A percentile compares a stretch with the other conserved stretches of the same genome.
These are phyloP conservation scores for Logfia minima DNA, from an alignment of 129 eudicot species.

Conservation along the genomic window DNA sequence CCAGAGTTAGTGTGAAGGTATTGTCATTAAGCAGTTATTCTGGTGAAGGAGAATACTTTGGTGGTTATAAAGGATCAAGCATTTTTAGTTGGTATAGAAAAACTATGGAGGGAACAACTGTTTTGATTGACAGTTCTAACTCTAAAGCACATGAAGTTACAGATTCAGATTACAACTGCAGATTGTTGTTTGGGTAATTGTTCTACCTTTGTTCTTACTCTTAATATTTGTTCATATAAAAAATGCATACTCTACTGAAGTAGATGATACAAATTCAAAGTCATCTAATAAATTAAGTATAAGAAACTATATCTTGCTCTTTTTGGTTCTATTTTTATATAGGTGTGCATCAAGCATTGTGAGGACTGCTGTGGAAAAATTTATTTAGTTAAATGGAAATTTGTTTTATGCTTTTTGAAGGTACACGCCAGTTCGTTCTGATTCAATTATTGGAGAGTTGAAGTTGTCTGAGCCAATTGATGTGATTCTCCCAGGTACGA, in stretches of 20 bases:
- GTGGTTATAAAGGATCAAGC: constrained; percentile 94
- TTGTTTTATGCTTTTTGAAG: constrained; percentile 43
- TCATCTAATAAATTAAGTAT: neutral
- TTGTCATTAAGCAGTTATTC: constrained; percentile 46
- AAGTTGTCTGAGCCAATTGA: constrained; percentile 74
- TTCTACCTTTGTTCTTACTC: constrained; percentile 18
- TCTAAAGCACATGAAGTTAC: constrained; percentile 77
- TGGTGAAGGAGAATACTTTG: constrained; percentile 92
- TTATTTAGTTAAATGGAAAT: neutral
- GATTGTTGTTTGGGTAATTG: constrained; percentile 80
- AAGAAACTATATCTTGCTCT: neutral
- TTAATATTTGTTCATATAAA: neutral
- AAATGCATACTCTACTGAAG: neutral
- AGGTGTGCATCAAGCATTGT: too few relatives aligned
- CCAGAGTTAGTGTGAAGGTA: constrained; percentile 54
- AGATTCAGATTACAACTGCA: constrained; percentile 82
- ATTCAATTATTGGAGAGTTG: constrained; percentile 85
- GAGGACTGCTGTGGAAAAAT: too few relatives aligned
- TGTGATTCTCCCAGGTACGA: constrained; percentile 77
- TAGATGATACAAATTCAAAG: neutral
- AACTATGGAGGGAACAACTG: constrained; percentile 60
- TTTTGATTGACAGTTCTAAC: constrained; percentile 59
- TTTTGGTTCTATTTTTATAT: neutral
- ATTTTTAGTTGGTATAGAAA: constrained; percentile 89
- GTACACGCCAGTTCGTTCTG: constrained; percentile 95